These are phyloP conservation scores for Fusarium oxysporum DNA, from an alignment of 2,329 filamentous ascomycete genomes.

Conservation along the genomic window DNA sequence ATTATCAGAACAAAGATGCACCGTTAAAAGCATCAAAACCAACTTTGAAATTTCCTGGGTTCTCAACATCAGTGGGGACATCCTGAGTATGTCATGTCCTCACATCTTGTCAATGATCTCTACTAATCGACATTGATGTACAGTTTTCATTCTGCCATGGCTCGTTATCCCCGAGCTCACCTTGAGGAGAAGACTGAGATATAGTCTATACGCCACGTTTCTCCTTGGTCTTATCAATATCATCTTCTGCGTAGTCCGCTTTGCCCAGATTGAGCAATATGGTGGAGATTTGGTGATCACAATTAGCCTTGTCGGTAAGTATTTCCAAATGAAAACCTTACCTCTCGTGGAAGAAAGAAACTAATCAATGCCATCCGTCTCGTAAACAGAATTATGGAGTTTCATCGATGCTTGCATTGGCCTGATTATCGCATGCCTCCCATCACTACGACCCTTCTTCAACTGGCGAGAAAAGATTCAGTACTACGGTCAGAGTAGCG, in stretches of 20 bases:
- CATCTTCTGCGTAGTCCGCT: slow-evolving; percentile 4
- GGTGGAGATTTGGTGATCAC: slow-evolving; percentile 3
- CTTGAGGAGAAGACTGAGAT: neutral
- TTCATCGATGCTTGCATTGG: slow-evolving; percentile 15
- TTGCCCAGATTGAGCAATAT: neutral
- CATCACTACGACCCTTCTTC: slow-evolving; percentile 18
- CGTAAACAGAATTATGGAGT: slow-evolving; percentile 2
- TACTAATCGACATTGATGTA: fast-evolving
- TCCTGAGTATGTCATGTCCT: neutral
- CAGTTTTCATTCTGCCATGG: slow-evolving; percentile 31
- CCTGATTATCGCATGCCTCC: slow-evolving; percentile 17
- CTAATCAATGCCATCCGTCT: fast-evolving
- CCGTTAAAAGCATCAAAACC: neutral
- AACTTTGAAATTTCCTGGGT: slow-evolving; percentile 15
- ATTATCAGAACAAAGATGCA: neutral
- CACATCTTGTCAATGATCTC: fast-evolving
- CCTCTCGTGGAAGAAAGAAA: fast-evolving
- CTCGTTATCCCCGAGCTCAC: slow-evolving; percentile 17
- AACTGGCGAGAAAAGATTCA: neutral
- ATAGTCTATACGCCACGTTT: slow-evolving; percentile 24
- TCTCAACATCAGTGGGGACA: slow-evolving; percentile 13
- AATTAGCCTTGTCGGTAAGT: slow-evolving; percentile 8
- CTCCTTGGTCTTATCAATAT: slow-evolving; percentile 24
- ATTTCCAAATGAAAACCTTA: fast-evolving
- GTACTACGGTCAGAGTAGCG: neutral